Evolutionary conservation across 1,139 yeast species (phyloP).

Genomic region (Arxiozyma slooffiae): DNA sequence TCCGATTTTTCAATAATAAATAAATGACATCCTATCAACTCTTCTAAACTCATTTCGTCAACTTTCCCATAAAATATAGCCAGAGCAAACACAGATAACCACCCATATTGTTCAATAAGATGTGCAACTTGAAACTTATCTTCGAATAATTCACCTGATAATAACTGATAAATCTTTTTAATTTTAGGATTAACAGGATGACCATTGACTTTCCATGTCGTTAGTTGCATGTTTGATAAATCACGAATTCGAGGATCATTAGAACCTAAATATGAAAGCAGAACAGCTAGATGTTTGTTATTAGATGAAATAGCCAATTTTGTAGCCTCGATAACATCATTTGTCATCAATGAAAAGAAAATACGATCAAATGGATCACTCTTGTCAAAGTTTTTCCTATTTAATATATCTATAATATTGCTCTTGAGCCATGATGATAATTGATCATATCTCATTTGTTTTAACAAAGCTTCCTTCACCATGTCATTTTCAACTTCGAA

Average conservation of each 20-base stretch:
- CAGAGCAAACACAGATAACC: constrained; percentile 57
- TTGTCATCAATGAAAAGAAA: constrained; percentile 44
- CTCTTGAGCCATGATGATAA: constrained; percentile 52
- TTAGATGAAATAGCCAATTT: constrained; percentile 46
- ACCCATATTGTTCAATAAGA: constrained; percentile 43
- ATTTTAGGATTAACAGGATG: constrained; percentile 31
- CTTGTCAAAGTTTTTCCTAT: constrained; percentile 23
- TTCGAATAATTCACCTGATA: constrained; percentile 46
- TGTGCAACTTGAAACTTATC: constrained; percentile 21
- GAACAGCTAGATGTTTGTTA: constrained; percentile 58
- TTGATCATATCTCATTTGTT: constrained; percentile 37
- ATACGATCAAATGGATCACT: constrained; percentile 38
- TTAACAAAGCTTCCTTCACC: constrained; percentile 30
- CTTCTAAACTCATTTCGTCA: constrained; percentile 32
- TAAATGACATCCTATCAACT: constrained; percentile 25
- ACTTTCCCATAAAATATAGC: constrained; percentile 51
- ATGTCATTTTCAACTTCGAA: constrained; percentile 27
- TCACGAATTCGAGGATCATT: constrained; percentile 48
- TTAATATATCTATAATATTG: constrained; percentile 41
- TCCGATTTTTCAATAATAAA: constrained; percentile 25
- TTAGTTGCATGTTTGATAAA: constrained; percentile 52
- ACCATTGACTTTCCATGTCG: constrained; percentile 45
- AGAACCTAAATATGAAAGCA: constrained; percentile 64
- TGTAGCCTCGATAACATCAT: constrained; percentile 55
- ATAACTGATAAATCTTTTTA: constrained; percentile 50